Base-by-base conservation (phyloP, 768 basidiomycete species). In the Lactarius sp. region DNA sequence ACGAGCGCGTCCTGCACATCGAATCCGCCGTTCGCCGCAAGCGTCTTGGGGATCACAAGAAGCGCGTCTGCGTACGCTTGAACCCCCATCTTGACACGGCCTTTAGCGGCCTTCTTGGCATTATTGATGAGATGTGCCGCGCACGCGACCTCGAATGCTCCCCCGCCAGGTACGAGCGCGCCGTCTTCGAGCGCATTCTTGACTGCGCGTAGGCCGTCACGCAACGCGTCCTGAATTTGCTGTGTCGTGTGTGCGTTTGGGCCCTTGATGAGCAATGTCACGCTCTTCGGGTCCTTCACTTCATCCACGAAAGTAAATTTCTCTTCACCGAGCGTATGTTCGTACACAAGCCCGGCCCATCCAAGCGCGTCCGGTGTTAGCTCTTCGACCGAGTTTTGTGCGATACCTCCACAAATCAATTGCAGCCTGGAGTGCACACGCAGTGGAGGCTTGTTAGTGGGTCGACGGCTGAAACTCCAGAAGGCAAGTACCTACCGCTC, bases 231-330 rank as follows among this genome's bases (percentile, higher is more conserved):
- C 77, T 94, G 90, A 66, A 97, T 95, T 77, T 97, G 97, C 66
- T 92, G 86, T 66, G 87, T 98, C 59, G 95, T 98, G 78, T 98
- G 92, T 12, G 87, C 82, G 76, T 99, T 98, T 59, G 96, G 97
- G 33, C 95, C 97, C 77, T 99, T 99, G 79, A 99, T 91, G 66
- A 99, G 82, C 61, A 99, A 81, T 5, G 97, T 98, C 58, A 98
- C 97, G 61, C 87, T 89, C 81, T 92, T 95, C 34, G 97, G 96
- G 64, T 88, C 85, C 76, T 89, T 92, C 75, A 98, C 96, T 67
- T 99, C 92, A 76, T 98, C 97, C 60, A 99, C 80, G 73, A 98
- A 98, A 0, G 97, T 99, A 76, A 83, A 99, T 73, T 98, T 99
- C 73, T 99, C 97, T 77, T 99, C 97, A 68, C 97, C 97, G 37